phyloP scores from a whole-genome alignment of 352 stramenopile genomes.

The Thraustochytrium striatum region DNA sequence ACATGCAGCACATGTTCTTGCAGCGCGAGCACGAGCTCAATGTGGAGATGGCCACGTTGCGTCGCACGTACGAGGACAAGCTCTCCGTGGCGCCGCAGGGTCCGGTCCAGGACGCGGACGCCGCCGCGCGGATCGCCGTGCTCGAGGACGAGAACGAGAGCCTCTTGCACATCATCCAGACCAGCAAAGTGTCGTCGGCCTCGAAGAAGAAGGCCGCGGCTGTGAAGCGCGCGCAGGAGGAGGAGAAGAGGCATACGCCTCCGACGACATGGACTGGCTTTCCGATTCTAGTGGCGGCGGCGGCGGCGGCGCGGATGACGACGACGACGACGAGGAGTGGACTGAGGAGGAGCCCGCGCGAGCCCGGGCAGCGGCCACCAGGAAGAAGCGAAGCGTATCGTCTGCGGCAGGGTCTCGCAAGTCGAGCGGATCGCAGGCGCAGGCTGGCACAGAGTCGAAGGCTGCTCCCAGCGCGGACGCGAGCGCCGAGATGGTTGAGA shows the following conservation, averaged over 20 bases:
- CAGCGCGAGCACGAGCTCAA: constrained; percentile 22
- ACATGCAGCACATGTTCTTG: constrained; percentile 43
- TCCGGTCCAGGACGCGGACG: no score
- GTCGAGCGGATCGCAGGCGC: no score
- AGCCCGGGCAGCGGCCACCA: neutral
- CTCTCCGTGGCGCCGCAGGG: neutral
- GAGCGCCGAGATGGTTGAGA: no score
- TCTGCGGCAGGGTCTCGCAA: no score
- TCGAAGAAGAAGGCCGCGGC: neutral
- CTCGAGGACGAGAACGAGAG: neutral
- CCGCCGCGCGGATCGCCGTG: neutral
- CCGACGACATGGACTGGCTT: neutral
- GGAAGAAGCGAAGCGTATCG: neutral
- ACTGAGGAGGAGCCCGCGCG: neutral
- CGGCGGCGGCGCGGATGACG: constrained; percentile 18
- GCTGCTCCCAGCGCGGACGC: no score
- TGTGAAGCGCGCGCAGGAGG: neutral
- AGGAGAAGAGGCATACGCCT: constrained; percentile 13
- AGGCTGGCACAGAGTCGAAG: no score
- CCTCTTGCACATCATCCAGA: neutral
- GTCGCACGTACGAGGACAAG: constrained; percentile 23
- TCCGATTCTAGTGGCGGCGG: no score
- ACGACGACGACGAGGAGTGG: constrained; percentile 38
- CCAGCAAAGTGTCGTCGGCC: neutral
- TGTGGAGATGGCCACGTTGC: neutral